Evolutionary conservation across 441 rosid species (phyloP).

Genomic region (Corymbia citriodora): DNA sequence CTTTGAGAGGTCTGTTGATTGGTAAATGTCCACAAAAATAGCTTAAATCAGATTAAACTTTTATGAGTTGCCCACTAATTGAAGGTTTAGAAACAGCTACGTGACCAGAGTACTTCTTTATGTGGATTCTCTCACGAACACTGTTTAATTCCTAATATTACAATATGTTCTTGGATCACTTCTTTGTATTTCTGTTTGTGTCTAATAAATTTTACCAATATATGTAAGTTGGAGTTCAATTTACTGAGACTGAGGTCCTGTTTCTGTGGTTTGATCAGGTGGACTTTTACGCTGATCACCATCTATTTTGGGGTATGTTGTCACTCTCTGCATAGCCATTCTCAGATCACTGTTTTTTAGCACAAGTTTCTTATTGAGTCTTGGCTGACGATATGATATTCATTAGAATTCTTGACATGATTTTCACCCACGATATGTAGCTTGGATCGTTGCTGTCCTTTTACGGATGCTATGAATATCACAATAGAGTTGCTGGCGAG

Average conservation of each 20-base stretch:
- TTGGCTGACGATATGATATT: not conserved
- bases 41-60: not conserved
- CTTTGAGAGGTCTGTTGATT: not conserved
- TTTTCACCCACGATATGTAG: conserved; percentile 23
- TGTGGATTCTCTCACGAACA: not conserved
- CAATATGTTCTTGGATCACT: not conserved
- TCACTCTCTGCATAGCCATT: not conserved
- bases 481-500: conserved; percentile 58
- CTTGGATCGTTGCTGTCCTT: conserved; percentile 75
- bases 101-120: not conserved
- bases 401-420: not conserved
- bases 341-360: not conserved
- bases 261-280: not conserved
- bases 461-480: conserved; percentile 67
- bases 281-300: conserved; percentile 9
- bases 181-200: not conserved
- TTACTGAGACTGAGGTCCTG: not conserved
- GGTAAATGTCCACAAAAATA: not conserved
- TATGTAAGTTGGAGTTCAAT: not conserved
- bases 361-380: not conserved
- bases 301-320: conserved; percentile 9
- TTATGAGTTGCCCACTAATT: not conserved
- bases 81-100: not conserved
- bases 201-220: not conserved
- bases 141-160: not conserved